Evolutionary conservation across 2,329 filamentous ascomycete species (phyloP).

Genomic region (Lasiodiplodia sp.): DNA sequence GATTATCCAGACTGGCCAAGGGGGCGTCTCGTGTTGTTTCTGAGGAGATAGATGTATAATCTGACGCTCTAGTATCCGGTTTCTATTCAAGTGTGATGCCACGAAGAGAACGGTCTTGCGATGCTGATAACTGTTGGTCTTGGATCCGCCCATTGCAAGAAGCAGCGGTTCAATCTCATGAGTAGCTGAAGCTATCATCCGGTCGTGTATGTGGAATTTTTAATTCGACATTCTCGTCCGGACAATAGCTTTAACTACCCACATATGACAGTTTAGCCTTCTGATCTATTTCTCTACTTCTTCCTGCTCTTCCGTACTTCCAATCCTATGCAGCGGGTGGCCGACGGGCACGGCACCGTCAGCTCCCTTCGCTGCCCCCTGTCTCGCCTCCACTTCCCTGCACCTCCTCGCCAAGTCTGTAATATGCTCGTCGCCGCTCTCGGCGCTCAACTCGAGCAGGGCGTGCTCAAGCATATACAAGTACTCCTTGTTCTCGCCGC

Average conservation of each 20-base stretch:
- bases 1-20: too few relatives aligned
- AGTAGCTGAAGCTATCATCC: not conserved
- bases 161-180: not conserved
- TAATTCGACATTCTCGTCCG: too few relatives aligned
- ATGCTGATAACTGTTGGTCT: too few relatives aligned
- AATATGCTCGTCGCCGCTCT: conserved; percentile 84
- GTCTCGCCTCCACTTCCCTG: conserved; percentile 64
- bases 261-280: not conserved
- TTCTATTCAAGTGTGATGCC: too few relatives aligned
- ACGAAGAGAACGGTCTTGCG: too few relatives aligned
- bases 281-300: conserved; percentile 59
- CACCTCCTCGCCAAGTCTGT: conserved; percentile 80
- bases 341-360: not conserved
- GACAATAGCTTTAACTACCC: too few relatives aligned
- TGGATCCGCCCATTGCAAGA: not conserved
- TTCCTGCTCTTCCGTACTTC: conserved; percentile 66
- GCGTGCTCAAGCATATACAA: conserved; percentile 80
- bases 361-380: conserved; percentile 52
- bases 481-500: conserved; percentile 90
- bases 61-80: too few relatives aligned
- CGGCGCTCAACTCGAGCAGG: conserved; percentile 73
- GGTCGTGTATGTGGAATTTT: too few relatives aligned
- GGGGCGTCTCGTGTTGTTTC: too few relatives aligned
- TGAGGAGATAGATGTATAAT: too few relatives aligned
- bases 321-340: conserved; percentile 49